These are phyloP conservation scores for Ephemerocybe angulata DNA, from an alignment of 768 basidiomycete genomes.

Conservation along the genomic window DNA sequence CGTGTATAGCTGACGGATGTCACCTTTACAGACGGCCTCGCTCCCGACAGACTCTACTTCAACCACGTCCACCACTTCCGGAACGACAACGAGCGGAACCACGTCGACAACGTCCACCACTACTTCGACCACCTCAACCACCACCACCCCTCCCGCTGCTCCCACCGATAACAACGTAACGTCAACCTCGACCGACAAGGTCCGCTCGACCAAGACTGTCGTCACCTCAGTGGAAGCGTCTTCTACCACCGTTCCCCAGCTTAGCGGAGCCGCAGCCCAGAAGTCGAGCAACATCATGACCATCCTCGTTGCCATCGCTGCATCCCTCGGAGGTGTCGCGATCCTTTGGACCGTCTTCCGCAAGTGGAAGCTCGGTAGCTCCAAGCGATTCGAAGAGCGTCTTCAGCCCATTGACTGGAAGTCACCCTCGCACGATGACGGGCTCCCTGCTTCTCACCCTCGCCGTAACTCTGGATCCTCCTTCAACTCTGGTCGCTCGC, in stretches of 20 bases:
- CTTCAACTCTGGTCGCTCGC: slow-evolving; percentile 48
- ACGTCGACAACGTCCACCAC: not conserved
- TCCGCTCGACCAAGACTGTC: slow-evolving; percentile 23
- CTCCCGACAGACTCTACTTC: slow-evolving; percentile 13
- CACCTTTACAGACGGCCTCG: too few species aligned
- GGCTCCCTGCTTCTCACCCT: slow-evolving; percentile 44
- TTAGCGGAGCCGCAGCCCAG: slow-evolving; percentile 23
- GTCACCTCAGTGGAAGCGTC: slow-evolving; percentile 26
- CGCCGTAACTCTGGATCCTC: slow-evolving; percentile 59
- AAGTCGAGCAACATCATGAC: slow-evolving; percentile 47
- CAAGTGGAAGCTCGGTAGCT: slow-evolving; percentile 87
- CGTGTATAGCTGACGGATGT: too few species aligned
- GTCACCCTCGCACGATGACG: slow-evolving; percentile 38
- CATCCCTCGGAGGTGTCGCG: slow-evolving; percentile 61
- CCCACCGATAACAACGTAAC: too few species aligned
- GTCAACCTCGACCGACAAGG: slow-evolving; percentile 17
- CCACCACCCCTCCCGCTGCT: slow-evolving; percentile 16
- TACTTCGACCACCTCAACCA: slow-evolving; percentile 14
- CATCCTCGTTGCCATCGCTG: slow-evolving; percentile 65
- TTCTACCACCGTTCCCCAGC: slow-evolving; percentile 25
- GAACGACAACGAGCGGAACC: too few species aligned
- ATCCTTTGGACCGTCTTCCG: slow-evolving; percentile 88
- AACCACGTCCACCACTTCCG: slow-evolving; percentile 8
- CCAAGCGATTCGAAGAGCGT: slow-evolving; percentile 75
- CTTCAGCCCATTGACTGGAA: slow-evolving; percentile 84